Conservation (phyloP, 305 asterid species). For the Withania somnifera region DNA sequence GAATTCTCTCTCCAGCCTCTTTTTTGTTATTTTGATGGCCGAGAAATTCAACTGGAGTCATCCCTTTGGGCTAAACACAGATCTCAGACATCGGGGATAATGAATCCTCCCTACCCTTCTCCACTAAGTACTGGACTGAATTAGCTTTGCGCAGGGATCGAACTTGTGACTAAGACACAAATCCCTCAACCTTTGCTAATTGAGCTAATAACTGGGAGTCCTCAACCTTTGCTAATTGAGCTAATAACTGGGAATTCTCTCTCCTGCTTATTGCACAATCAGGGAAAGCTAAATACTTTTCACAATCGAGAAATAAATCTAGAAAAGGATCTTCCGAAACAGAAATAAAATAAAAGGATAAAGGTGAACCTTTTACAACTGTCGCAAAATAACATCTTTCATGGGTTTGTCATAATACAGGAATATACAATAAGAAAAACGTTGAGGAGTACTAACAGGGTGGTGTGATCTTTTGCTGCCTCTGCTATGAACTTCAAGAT, state of each 20-base stretch:
- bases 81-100: not conserved
- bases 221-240: not conserved
- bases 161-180: not conserved
- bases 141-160: not conserved
- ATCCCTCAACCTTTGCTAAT: not conserved
- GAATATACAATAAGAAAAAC: slow-evolving; percentile 1
- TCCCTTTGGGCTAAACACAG: not conserved
- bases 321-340: not conserved
- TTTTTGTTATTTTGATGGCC: not conserved
- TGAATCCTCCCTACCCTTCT: not conserved
- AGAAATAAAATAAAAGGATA: not conserved
- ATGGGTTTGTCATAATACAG: not conserved
- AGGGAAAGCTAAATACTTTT: not conserved
- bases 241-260: not conserved
- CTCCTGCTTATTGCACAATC: not conserved
- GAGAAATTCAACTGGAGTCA: not conserved
- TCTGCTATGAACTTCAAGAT: slow-evolving; percentile 71
- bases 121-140: not conserved
- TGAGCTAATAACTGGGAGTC: not conserved
- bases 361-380: not conserved
- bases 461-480: slow-evolving; percentile 32
- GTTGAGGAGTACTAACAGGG: slow-evolving; percentile 41
- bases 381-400: not conserved
- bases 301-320: not conserved
- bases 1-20: not conserved